Conservation (phyloP, 176 grass and related monocot genomes). For the Puya raimondii region DNA sequence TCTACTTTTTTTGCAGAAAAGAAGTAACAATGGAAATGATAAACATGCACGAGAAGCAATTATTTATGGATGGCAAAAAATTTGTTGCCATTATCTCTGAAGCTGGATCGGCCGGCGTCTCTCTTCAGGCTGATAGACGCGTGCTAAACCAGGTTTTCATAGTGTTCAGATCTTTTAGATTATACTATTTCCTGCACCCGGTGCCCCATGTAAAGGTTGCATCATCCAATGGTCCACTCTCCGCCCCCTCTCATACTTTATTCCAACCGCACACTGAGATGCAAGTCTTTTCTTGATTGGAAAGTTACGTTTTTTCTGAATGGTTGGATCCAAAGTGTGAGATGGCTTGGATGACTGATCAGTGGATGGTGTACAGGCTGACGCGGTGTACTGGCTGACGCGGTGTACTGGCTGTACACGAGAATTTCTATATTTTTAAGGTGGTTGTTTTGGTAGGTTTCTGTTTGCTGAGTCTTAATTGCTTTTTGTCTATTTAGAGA, state of each 20-base stretch:
- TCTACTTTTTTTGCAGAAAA: conserved; percentile 39
- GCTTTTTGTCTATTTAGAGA: conserved; percentile 34
- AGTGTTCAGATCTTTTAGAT: neutral
- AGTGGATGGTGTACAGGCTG: no score
- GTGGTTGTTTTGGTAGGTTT: neutral
- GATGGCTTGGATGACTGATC: no score
- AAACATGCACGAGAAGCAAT: conserved; percentile 96
- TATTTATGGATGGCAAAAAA: conserved; percentile 91
- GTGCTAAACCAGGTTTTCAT: conserved; percentile 69
- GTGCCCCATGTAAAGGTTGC: no score
- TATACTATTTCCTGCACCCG: neutral
- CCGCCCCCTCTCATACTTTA: no score
- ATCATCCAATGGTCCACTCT: no score
- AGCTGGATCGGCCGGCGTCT: conserved; percentile 97
- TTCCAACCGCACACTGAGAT: no score
- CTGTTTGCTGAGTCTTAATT: conserved; percentile 4
- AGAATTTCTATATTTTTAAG: neutral
- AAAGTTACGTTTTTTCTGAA: no score
- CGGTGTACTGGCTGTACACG: neutral
- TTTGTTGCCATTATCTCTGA: conserved; percentile 96
- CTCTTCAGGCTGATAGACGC: conserved; percentile 91
- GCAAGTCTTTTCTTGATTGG: no score
- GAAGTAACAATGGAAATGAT: conserved; percentile 99
- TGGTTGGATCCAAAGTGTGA: no score
- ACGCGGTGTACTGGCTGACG: neutral